These are phyloP conservation scores for Azolla pinnata DNA, from an alignment of 75 land plant species.

Conservation along the genomic window DNA sequence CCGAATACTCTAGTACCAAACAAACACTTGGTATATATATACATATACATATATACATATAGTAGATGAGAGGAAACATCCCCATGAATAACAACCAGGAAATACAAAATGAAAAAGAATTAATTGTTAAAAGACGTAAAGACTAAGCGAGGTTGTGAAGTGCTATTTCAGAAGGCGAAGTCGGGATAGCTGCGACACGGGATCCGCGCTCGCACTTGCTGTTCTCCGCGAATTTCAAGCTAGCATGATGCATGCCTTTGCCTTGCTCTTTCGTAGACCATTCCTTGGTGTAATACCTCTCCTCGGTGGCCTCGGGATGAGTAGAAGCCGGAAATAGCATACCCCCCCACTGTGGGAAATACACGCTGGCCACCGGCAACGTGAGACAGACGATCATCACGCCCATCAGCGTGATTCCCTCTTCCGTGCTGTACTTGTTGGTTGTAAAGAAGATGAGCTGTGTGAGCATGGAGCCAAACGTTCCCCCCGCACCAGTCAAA, in stretches of 20 bases:
- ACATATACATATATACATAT: no score
- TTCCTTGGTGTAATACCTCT: slow-evolving; percentile 49
- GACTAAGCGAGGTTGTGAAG: no score
- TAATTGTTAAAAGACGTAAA: no score
- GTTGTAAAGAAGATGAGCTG: slow-evolving; percentile 57
- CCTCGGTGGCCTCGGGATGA: slow-evolving; percentile 34
- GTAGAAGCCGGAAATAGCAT: slow-evolving; percentile 54
- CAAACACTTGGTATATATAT: no score
- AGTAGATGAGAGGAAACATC: no score
- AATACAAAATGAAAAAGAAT: no score
- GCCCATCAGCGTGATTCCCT: slow-evolving; percentile 37
- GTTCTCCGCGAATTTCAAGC: slow-evolving; percentile 66
- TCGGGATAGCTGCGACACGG: no score
- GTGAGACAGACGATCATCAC: slow-evolving; percentile 26
- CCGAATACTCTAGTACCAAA: no score
- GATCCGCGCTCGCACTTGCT: slow-evolving; percentile 49
- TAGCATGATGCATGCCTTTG: slow-evolving; percentile 39
- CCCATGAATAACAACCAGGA: no score
- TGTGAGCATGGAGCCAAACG: slow-evolving; percentile 50
- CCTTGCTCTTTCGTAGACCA: slow-evolving; percentile 23
- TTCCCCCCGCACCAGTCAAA: slow-evolving; percentile 64
- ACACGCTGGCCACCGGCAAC: slow-evolving; percentile 24
- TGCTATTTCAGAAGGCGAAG: no score
- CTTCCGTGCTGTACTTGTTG: slow-evolving; percentile 33
- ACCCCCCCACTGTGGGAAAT: slow-evolving; percentile 77